Evolutionary conservation across 306 rosid species (phyloP), one percentile per base, ranked within the genome.

Genomic region (Mimosa pudica): DNA sequence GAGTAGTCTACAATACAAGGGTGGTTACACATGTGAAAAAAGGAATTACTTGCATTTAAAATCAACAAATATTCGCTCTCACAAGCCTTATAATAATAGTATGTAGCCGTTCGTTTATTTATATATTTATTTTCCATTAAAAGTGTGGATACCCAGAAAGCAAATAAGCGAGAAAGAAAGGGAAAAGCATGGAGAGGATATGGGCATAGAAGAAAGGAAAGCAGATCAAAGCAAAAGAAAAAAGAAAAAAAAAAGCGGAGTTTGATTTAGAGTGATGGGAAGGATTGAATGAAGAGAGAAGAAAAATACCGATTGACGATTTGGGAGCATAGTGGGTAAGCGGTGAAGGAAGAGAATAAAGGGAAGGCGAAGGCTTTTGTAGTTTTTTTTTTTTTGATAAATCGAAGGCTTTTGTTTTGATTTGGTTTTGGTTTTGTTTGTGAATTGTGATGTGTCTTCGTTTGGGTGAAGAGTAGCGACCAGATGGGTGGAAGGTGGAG

Each of bases 291-390:
- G 73, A 42, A 42, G 54, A 68, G 44, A 8, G 12, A 68, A 44
- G 35, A 18, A 68, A 42, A n/a, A 17, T 44, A 68, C 73, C 73
- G 47, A 14, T 66, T 66, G 38, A 66, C 7, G 71, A 66, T 66
- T 66, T 38, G 5, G 11, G 12, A 66, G 33, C 32, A 42, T 17
- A n/a, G 72, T 67, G 41, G 72, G 72, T 49, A 14, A 67, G 33
- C 33, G 72, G 51, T 17, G 51, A 67, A 41, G 72, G 72, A 67
- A 67, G 48, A 67, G 17, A 9, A 17, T 66, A 4, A 24, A 35
- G 4, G n/a, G 71, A 66, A 65, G 38, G 71, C 70, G 32, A 24
- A 24, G 30, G 30, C 30, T 24, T 24, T 24, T 24, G 30, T 24
- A 24, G 30, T 24, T 24, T 24, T 24, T 24, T 24, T 24, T 24